phyloP scores from a whole-genome alignment of 495 filamentous ascomycete genomes.

The Penicillium egyptiacum region DNA sequence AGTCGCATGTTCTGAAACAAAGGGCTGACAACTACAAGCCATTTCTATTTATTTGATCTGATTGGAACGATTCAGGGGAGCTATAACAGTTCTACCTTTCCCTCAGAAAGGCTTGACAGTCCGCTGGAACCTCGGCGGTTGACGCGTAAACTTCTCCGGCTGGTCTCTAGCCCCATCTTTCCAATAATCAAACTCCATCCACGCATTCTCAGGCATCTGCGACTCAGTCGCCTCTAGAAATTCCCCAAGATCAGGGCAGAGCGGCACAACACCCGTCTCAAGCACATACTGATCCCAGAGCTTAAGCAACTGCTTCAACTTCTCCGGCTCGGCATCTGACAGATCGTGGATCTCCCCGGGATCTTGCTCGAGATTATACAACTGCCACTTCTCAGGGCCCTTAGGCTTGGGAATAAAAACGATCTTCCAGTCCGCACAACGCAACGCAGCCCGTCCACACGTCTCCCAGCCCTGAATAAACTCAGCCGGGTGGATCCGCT shows the following conservation, averaged over 20 bases:
- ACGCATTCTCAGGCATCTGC: slow-evolving; percentile 66
- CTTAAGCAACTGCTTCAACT: slow-evolving; percentile 48
- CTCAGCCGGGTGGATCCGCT: slow-evolving; percentile 48
- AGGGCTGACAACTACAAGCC: neutral
- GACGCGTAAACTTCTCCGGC: slow-evolving; percentile 54
- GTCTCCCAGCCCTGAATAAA: slow-evolving; percentile 52
- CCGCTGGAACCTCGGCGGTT: slow-evolving; percentile 52
- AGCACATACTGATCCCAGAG: slow-evolving; percentile 61
- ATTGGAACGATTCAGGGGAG: neutral
- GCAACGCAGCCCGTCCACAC: slow-evolving; percentile 45
- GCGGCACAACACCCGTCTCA: slow-evolving; percentile 57
- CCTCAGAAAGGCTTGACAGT: slow-evolving; percentile 48
- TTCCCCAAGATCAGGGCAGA: slow-evolving; percentile 42
- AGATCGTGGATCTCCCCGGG: slow-evolving; percentile 58
- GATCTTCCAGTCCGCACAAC: slow-evolving; percentile 51
- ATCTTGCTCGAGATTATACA: slow-evolving; percentile 46
- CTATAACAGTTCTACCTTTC: too few species aligned
- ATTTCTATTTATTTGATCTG: neutral
- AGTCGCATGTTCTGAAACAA: slow-evolving; percentile 1
- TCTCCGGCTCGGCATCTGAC: slow-evolving; percentile 58
- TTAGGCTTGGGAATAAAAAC: slow-evolving; percentile 51
- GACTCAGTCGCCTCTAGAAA: slow-evolving; percentile 60
- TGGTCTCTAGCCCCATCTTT: slow-evolving; percentile 59
- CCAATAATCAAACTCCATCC: slow-evolving; percentile 73
- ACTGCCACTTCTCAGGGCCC: slow-evolving; percentile 49